Evolutionary conservation across 352 stramenopile species (phyloP), one percentile per base, ranked within the genome.

Genomic region (Lagenidium giganteum): DNA sequence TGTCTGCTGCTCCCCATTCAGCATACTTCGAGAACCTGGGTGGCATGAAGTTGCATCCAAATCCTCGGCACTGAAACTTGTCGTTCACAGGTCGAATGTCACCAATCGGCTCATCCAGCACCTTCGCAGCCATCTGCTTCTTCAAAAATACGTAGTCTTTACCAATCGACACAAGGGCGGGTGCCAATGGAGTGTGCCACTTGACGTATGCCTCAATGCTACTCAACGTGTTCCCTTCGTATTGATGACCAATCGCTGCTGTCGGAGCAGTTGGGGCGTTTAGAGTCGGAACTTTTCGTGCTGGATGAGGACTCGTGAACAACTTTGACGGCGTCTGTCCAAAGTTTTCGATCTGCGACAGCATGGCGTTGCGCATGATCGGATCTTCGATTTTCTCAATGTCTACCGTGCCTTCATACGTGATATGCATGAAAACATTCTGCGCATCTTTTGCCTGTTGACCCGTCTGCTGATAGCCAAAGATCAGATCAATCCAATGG

Each of bases 401-500:
- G 21, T 88, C 67, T 0, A 88, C 61, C 0, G 67, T 68, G 5
- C 74, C 76, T 64, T 88, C 76, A 24, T 88, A 88, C 1, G 76
- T 83, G 28, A 88, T 61, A 24, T 83, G 69, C 67, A 86, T 82
- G 37, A 88, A 88, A 8, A 88, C 72, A 67, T 99, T 99, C 43
- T 97, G 62, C 3, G 85, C 84, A 27, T 92, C 71, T 16, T 97
- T 83, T 1, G 94, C 94, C 22, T 87, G 74, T 30, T 71, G 54
- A 5, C 95, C 95, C 23, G 93, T 91, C 64, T 98, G 94, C 43
- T 96, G 98, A 36, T 61, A 79, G 11, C 96, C 96, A 70, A 98
- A 98, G 9, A 98, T 90, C 12, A 98, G 64, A 65, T 99, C 96
- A 49, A 99, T 97, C 96, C 96, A 99, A 50, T 96, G 67, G 42